Evolutionary conservation across 352 stramenopile species (phyloP).

Genomic region (Phytophthora hibernalis): DNA sequence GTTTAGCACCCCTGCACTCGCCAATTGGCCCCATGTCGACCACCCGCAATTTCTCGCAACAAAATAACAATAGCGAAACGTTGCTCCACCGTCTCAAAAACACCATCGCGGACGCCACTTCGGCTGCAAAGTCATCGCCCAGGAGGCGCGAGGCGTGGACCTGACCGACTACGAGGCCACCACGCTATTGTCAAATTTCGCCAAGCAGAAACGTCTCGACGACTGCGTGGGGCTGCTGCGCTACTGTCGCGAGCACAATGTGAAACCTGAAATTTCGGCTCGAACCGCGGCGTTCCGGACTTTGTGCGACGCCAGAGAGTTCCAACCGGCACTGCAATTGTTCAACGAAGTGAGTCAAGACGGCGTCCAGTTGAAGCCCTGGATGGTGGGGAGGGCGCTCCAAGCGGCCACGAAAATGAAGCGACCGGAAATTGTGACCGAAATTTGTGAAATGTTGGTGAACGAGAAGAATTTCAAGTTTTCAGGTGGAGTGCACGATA

Average conservation of each 20-base stretch:
- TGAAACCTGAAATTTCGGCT: not conserved
- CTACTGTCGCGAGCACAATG: conserved; percentile 7
- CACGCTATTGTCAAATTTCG: conserved; percentile 1
- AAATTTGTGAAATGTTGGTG: conserved; percentile 13
- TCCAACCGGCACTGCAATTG: conserved; percentile 2
- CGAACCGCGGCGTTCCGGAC: conserved; percentile 3
- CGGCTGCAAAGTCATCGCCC: not conserved
- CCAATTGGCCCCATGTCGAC: not conserved
- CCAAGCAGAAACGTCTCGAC: conserved; percentile 1
- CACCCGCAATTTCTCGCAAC: conserved; percentile 1
- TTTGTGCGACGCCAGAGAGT: conserved; percentile 5
- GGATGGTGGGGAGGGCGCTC: conserved; percentile 17
- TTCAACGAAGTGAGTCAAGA: conserved; percentile 1
- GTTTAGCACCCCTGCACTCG: not conserved
- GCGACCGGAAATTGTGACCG: not conserved
- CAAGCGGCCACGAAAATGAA: conserved; percentile 11
- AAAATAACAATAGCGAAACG: conserved; percentile 6
- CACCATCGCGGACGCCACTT: not conserved
- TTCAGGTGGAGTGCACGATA: conserved; percentile 1
- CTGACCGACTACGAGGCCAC: conserved; percentile 5
- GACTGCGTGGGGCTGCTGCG: conserved; percentile 7
- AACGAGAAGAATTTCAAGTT: not conserved
- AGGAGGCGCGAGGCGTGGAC: not conserved
- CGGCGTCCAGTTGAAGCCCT: conserved; percentile 14
- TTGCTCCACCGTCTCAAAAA: conserved; percentile 3